A percentile compares a stretch with the other conserved stretches of the same genome.
These are phyloP conservation scores for Phellopilus nigrolimitatus DNA, from an alignment of 1,284 basidiomycete genomes.

Conservation along the genomic window DNA sequence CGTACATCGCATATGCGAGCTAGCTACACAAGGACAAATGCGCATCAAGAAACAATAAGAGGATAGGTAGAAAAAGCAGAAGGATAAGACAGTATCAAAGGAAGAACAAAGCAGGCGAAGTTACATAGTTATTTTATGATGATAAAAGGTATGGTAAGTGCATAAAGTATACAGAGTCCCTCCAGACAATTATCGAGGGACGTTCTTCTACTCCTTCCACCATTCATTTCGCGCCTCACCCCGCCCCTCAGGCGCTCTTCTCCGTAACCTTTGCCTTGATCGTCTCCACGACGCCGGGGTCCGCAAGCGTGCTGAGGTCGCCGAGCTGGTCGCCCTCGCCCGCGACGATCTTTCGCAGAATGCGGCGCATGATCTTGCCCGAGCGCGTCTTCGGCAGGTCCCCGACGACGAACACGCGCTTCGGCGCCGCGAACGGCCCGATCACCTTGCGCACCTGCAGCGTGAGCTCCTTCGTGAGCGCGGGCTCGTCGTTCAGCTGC, in stretches of 20 bases:
- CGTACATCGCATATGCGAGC: too few species aligned
- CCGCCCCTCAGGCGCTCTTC: not conserved
- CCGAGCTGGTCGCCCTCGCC: constrained; percentile 92
- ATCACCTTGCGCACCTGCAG: constrained; percentile 96
- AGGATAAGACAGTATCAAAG: too few species aligned
- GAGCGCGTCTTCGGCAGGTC: constrained; percentile 96
- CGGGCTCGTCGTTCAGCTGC: constrained; percentile 67
- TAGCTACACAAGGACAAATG: too few species aligned
- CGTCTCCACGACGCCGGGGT: constrained; percentile 76
- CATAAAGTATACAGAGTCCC: too few species aligned
- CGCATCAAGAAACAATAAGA: too few species aligned
- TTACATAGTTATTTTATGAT: too few species aligned
- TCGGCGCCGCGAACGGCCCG: constrained; percentile 93
- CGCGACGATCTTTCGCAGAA: constrained; percentile 92
- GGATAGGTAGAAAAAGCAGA: too few species aligned
- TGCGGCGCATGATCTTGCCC: constrained; percentile 95
- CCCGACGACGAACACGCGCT: constrained; percentile 81
- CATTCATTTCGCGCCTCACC: too few species aligned
- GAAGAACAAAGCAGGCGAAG: too few species aligned
- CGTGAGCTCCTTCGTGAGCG: constrained; percentile 82
- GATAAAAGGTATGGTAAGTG: too few species aligned
- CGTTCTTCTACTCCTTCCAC: too few species aligned
- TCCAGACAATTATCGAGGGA: too few species aligned
- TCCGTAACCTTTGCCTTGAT: constrained; percentile 73
- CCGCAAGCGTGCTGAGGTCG: constrained; percentile 87